Percentiles rank a stretch among this genome's conserved stretches.
These are phyloP conservation scores for Castanea mollissima DNA, from an alignment of 306 rosid genomes.

Conservation along the genomic window DNA sequence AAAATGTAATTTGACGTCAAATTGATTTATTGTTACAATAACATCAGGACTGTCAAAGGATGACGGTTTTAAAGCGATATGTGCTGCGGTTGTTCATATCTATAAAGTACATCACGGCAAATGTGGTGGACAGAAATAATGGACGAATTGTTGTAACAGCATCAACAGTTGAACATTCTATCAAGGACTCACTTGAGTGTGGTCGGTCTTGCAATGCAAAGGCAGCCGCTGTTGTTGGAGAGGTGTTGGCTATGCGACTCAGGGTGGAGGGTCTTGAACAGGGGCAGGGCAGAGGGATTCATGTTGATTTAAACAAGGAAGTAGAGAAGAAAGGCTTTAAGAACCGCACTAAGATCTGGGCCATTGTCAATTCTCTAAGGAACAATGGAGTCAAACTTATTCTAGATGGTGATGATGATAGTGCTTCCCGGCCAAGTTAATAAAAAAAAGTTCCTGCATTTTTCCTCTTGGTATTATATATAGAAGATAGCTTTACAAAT, in stretches of 20 bases:
- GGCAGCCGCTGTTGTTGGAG: slow-evolving; percentile 83
- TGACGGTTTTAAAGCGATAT: slow-evolving; percentile 70
- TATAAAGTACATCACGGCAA: slow-evolving; percentile 81
- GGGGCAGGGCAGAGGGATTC: slow-evolving; percentile 86
- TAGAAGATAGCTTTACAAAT: neutral
- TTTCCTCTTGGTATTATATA: neutral
- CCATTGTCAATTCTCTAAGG: slow-evolving; percentile 73
- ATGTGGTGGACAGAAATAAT: slow-evolving; percentile 77
- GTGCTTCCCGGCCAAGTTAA: slow-evolving; percentile 26
- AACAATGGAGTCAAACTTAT: slow-evolving; percentile 66
- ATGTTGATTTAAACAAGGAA: slow-evolving; percentile 66
- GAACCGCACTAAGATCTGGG: slow-evolving; percentile 85
- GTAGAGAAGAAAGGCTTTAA: slow-evolving; percentile 79
- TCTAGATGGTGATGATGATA: slow-evolving; percentile 54
- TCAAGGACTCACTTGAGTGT: slow-evolving; percentile 81
- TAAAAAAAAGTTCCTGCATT: slow-evolving; percentile 3
- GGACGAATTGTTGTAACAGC: slow-evolving; percentile 74
- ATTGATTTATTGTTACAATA: neutral
- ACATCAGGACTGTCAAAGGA: slow-evolving; percentile 35
- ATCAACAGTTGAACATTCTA: slow-evolving; percentile 70
- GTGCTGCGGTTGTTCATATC: slow-evolving; percentile 87
- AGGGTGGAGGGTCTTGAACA: slow-evolving; percentile 77
- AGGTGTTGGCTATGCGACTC: slow-evolving; percentile 83
- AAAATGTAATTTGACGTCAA: slow-evolving; percentile 4
- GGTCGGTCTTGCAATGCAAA: slow-evolving; percentile 87